Evolutionary conservation across 78 protist species (phyloP).

Genomic region (Dictyostelium brefeldianum): DNA sequence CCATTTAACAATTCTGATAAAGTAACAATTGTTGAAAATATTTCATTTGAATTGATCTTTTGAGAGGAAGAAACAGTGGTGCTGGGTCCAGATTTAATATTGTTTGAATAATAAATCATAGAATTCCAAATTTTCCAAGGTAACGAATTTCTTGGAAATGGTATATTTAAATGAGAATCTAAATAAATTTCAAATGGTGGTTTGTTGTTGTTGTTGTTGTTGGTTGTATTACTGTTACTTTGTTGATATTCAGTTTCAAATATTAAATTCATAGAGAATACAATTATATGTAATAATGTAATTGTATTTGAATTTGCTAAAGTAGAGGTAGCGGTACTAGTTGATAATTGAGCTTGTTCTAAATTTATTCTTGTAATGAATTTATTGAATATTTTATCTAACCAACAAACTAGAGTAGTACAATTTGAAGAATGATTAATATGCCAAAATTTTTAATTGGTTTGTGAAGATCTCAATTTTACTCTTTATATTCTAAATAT

Average conservation of each 20-base stretch:
- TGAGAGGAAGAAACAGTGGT: no score
- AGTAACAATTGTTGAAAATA: constrained; percentile 2
- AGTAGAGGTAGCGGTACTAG: background rate
- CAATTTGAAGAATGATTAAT: background rate
- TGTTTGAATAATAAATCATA: constrained; percentile 9
- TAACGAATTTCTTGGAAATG: constrained; percentile 1
- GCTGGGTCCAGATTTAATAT: no score
- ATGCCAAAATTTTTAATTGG: no score
- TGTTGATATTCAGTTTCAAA: constrained; percentile 2
- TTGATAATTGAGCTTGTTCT: background rate
- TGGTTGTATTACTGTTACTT: no score
- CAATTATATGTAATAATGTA: constrained; percentile 2
- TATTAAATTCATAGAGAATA: constrained; percentile 11
- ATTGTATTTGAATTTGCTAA: background rate
- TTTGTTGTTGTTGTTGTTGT: no score
- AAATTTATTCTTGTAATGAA: background rate
- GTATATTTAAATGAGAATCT: background rate
- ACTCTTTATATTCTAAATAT: no score
- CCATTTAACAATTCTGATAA: constrained; percentile 4
- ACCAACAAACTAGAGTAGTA: constrained; percentile 4
- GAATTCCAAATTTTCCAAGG: constrained; percentile 39
- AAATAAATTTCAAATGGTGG: background rate
- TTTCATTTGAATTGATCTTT: background rate
- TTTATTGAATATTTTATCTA: background rate
- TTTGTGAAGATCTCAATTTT: no score